Percentiles rank a stretch among this genome's conserved stretches.
These are phyloP conservation scores for Earliella scabrosa DNA, from an alignment of 1,284 basidiomycete genomes.

Conservation along the genomic window DNA sequence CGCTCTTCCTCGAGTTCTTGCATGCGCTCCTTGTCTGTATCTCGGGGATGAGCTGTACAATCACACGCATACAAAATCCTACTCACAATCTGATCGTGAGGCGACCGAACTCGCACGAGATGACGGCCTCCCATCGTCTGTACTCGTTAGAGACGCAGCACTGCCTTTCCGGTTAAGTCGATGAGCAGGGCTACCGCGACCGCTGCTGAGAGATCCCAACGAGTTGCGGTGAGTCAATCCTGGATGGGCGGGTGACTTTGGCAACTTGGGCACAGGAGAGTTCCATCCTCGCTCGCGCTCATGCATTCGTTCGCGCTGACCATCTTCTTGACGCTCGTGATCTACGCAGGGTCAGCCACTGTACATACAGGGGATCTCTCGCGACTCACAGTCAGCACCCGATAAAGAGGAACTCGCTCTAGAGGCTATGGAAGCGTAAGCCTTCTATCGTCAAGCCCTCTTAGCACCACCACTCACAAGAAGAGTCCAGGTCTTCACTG, in stretches of 20 bases:
- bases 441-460: no score
- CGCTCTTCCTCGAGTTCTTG: conserved; percentile 46
- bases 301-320: conserved; percentile 19
- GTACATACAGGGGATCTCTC: not conserved
- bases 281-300: conserved; percentile 32
- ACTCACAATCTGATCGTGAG: conserved; percentile 53
- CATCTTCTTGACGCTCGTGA: conserved; percentile 20
- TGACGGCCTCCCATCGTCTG: conserved; percentile 40
- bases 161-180: conserved; percentile 39
- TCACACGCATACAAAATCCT: not conserved
- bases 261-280: conserved; percentile 22
- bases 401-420: conserved; percentile 30
- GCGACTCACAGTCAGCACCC: conserved; percentile 23
- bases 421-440: conserved; percentile 33
- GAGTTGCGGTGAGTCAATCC: conserved; percentile 17
- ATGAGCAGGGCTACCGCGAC: conserved; percentile 23
- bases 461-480: conserved; percentile 34
- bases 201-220: conserved; percentile 17
- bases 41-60: conserved; percentile 4
- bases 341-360: conserved; percentile 5
- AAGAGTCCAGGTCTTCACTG: conserved; percentile 30
- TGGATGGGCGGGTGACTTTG: conserved; percentile 23
- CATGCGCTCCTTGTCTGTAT: conserved; percentile 48
- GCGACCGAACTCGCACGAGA: conserved; percentile 47
- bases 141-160: conserved; percentile 38